A percentile compares a stretch with the other conserved stretches of the same genome.
These are phyloP conservation scores for Chlorella sorokiniana DNA, from an alignment of 139 green algal genomes.

Conservation along the genomic window DNA sequence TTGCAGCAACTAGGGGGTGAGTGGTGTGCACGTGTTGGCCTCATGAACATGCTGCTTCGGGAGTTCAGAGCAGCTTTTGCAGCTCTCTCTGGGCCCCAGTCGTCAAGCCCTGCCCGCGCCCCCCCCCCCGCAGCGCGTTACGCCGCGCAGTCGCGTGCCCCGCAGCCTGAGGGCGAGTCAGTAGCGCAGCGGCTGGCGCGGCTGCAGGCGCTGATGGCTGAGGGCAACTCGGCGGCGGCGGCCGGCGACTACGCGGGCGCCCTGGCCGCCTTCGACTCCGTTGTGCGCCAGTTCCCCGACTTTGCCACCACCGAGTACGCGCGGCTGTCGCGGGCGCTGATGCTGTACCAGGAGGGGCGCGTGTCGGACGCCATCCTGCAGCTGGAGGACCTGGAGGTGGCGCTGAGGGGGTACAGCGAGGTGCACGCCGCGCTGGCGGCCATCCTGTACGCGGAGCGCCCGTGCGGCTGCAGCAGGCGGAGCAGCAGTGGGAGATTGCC, in stretches of 20 bases:
- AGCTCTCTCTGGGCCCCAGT: background rate
- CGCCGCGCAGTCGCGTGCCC: background rate
- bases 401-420: slow-evolving; percentile 55
- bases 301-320: slow-evolving; percentile 57
- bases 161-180: background rate
- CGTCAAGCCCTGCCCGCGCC: background rate
- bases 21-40: background rate
- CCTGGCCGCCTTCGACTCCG: background rate
- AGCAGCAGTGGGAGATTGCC: slow-evolving; percentile 70
- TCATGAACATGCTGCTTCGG: background rate
- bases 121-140: background rate
- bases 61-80: no score
- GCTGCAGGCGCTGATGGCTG: slow-evolving; percentile 5
- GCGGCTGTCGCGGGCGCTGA: slow-evolving; percentile 55
- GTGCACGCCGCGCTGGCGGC: slow-evolving; percentile 75
- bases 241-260: slow-evolving; percentile 5
- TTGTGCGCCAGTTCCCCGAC: slow-evolving; percentile 22
- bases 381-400: slow-evolving; percentile 65
- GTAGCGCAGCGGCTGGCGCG: background rate
- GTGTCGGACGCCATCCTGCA: slow-evolving; percentile 42
- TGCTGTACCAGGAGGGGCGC: slow-evolving; percentile 67
- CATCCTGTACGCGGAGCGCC: slow-evolving; percentile 62
- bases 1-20: slow-evolving; percentile 17
- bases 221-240: background rate
- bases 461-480: slow-evolving; percentile 45